Conservation (phyloP, 805 yeast species). For the Candida cerambycidarum region DNA sequence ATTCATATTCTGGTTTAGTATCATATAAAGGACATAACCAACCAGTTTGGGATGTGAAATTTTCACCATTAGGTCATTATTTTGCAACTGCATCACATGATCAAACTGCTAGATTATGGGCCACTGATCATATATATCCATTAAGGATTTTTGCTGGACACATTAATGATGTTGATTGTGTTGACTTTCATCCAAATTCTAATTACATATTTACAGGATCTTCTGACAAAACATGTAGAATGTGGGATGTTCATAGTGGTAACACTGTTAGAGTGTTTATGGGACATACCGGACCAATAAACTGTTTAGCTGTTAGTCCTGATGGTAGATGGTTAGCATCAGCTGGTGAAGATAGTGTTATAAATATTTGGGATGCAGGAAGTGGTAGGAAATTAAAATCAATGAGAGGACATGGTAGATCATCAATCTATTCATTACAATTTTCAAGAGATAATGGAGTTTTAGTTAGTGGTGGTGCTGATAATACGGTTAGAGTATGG, state of each 20-base stretch:
- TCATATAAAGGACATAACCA: constrained; percentile 95
- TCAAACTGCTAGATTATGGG: constrained; percentile 97
- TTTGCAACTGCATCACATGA: constrained; percentile 98
- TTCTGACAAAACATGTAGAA: constrained; percentile 89
- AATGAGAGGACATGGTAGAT: constrained; percentile 93
- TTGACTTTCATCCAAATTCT: constrained; percentile 94
- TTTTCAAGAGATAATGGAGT: constrained; percentile 88
- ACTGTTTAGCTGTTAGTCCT: constrained; percentile 85
- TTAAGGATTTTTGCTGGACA: constrained; percentile 96
- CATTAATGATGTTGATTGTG: constrained; percentile 92
- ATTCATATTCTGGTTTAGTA: constrained; percentile 84
- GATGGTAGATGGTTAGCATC: constrained; percentile 97
- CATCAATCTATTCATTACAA: constrained; percentile 78
- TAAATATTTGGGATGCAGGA: constrained; percentile 92
- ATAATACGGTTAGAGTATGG: constrained; percentile 93
- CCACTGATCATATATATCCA: constrained; percentile 96
- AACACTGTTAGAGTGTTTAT: constrained; percentile 86
- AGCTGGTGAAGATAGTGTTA: constrained; percentile 89
- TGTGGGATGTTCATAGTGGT: constrained; percentile 96
- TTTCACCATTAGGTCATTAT: constrained; percentile 94
- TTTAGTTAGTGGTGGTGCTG: constrained; percentile 89
- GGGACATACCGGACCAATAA: constrained; percentile 90
- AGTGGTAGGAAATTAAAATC: constrained; percentile 84
- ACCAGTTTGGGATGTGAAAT: constrained; percentile 96
- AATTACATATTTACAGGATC: constrained; percentile 94